phyloP scores from a whole-genome alignment of 768 basidiomycete genomes.

The Boletus pseudopeckii region DNA sequence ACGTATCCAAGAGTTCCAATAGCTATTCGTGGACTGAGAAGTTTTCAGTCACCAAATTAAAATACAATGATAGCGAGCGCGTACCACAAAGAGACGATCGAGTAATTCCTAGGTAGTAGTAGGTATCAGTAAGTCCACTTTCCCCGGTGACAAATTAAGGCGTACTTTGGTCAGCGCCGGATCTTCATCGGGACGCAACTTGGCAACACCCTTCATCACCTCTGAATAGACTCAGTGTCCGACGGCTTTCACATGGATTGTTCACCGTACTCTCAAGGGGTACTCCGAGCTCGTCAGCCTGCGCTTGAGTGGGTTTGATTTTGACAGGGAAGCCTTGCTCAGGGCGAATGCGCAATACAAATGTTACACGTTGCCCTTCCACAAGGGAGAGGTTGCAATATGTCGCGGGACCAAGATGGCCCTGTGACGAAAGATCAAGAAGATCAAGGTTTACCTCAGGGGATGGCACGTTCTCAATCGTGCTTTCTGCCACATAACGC shows the following conservation, averaged over 20 bases:
- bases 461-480: constrained; percentile 44
- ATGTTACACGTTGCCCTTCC: constrained; percentile 91
- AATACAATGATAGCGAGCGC: not conserved
- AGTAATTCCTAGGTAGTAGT: constrained; percentile 47
- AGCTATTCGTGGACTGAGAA: constrained; percentile 63
- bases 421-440: constrained; percentile 65
- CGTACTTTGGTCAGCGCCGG: constrained; percentile 65
- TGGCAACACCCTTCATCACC: constrained; percentile 43
- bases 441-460: constrained; percentile 58
- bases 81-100: constrained; percentile 52
- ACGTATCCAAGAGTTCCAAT: constrained; percentile 90
- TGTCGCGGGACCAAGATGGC: constrained; percentile 70
- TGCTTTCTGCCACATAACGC: constrained; percentile 64
- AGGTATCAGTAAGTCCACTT: not conserved
- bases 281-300: constrained; percentile 45
- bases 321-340: constrained; percentile 19
- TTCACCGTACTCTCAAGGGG: constrained; percentile 38
- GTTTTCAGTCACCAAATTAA: not conserved
- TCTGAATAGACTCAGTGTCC: constrained; percentile 25
- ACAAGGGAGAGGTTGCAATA: constrained; percentile 55
- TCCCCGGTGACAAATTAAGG: not conserved
- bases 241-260: not conserved
- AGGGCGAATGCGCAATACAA: constrained; percentile 74
- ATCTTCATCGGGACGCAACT: constrained; percentile 56
- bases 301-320: constrained; percentile 35